phyloP scores from a whole-genome alignment of 2,329 filamentous ascomycete genomes.

The Sphaerulina populicola region DNA sequence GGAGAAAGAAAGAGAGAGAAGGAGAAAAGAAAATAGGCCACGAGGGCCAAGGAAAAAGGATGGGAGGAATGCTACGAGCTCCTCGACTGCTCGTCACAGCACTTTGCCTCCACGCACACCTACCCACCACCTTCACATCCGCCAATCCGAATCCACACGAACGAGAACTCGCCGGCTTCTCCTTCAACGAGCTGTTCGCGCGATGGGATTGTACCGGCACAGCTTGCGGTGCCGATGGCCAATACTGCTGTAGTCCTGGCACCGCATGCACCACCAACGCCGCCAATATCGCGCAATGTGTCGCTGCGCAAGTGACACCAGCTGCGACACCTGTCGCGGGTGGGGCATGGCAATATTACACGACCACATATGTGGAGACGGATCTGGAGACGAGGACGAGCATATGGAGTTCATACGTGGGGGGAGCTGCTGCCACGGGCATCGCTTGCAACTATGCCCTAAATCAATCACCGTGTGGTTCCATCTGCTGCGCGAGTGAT shows the following conservation, averaged over 20 bases:
- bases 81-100: conserved; percentile 27
- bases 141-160: conserved; percentile 26
- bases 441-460: conserved; percentile 41
- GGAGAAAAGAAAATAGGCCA: neutral
- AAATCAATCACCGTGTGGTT: conserved; percentile 54
- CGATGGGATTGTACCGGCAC: conserved; percentile 38
- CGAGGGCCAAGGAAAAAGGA: conserved; percentile 14
- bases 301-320: conserved; percentile 18
- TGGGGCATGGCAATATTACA: conserved; percentile 50
- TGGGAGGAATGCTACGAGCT: conserved; percentile 19
- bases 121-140: conserved; percentile 16
- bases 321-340: conserved; percentile 24
- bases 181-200: conserved; percentile 31
- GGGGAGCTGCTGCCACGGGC: conserved; percentile 25
- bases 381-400: conserved; percentile 46
- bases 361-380: conserved; percentile 51
- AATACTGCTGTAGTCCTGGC: conserved; percentile 43
- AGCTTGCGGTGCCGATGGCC: conserved; percentile 45
- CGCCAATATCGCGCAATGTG: conserved; percentile 44
- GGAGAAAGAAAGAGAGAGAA: no score
- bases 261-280: conserved; percentile 45
- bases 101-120: conserved; percentile 20
- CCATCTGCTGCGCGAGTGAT: conserved; percentile 60
- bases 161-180: conserved; percentile 26
- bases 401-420: conserved; percentile 44